Percentiles rank a stretch among this genome's conserved stretches.
These are phyloP conservation scores for slime mould (Dictyostelium discoideum) DNA, from an alignment of 78 protist genomes.

Conservation along the genomic window DNA sequence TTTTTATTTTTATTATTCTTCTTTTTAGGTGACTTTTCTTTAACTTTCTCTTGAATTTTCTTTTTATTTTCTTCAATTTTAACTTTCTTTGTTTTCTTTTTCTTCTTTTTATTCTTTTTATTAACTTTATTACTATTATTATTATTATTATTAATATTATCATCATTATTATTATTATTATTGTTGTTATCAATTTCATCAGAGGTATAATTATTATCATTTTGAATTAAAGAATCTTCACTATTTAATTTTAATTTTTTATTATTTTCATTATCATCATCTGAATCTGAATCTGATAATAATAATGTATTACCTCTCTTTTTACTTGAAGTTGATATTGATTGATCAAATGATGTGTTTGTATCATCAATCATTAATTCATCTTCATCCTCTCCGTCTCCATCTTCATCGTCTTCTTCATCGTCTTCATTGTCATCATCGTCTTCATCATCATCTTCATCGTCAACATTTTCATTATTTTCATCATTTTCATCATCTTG, in stretches of 20 bases:
- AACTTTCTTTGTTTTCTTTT: neutral
- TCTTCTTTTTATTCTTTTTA: constrained; percentile 10
- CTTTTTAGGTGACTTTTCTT: neutral
- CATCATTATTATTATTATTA: neutral
- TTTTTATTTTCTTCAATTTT: neutral
- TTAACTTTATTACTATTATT: neutral
- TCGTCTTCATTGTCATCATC: neutral
- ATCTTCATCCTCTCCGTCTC: neutral
- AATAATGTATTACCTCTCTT: neutral
- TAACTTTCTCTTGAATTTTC: neutral
- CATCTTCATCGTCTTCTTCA: neutral
- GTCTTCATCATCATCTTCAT: neutral
- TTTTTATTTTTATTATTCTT: neutral
- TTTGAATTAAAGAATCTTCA: neutral
- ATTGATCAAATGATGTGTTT: neutral
- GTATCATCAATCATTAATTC: constrained; percentile 33
- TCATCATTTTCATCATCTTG: neutral
- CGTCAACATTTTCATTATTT: no score
- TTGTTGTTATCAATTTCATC: neutral
- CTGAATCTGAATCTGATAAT: neutral
- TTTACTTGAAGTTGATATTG: neutral
- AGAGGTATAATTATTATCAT: neutral
- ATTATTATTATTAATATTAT: neutral
- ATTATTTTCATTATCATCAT: neutral
- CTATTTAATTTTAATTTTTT: neutral